Evolutionary conservation across 495 filamentous ascomycete genomes (phyloP).

Genomic region (Aspergillus bertholletiae): DNA sequence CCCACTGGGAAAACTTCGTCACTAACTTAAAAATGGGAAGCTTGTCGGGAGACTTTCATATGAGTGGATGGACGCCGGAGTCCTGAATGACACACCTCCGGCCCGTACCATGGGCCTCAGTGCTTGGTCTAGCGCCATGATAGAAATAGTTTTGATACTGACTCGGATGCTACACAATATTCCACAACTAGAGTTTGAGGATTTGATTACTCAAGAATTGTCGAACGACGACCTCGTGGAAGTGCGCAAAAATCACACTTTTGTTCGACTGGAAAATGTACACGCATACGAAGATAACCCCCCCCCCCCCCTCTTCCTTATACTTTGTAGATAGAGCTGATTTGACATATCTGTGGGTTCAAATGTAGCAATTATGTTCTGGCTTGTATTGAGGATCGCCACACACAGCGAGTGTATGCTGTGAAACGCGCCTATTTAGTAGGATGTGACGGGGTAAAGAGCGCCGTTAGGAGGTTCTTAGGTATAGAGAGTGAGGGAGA

Average conservation of each 20-base stretch:
- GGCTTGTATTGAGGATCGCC: constrained; percentile 18
- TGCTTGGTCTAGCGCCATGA: not conserved
- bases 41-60: constrained; percentile 25
- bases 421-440: constrained; percentile 25
- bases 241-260: constrained; percentile 23
- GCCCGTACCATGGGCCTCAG: constrained; percentile 3
- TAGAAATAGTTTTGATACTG: not conserved
- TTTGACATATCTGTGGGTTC: not conserved
- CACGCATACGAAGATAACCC: not conserved
- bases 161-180: constrained; percentile 32
- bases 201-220: constrained; percentile 7
- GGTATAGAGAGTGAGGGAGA: constrained; percentile 36
- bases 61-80: constrained; percentile 28
- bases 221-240: constrained; percentile 8
- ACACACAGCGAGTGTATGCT: constrained; percentile 9
- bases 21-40: constrained; percentile 24
- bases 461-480: constrained; percentile 27
- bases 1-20: constrained; percentile 27
- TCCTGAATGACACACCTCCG: constrained; percentile 24
- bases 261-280: constrained; percentile 18
- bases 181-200: constrained; percentile 27
- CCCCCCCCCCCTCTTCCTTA: too few species aligned
- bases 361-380: constrained; percentile 18
- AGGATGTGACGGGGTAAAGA: constrained; percentile 38
- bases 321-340: not conserved